Conservation (phyloP, 768 basidiomycete species). For the Macrolepiota dolichaula region DNA sequence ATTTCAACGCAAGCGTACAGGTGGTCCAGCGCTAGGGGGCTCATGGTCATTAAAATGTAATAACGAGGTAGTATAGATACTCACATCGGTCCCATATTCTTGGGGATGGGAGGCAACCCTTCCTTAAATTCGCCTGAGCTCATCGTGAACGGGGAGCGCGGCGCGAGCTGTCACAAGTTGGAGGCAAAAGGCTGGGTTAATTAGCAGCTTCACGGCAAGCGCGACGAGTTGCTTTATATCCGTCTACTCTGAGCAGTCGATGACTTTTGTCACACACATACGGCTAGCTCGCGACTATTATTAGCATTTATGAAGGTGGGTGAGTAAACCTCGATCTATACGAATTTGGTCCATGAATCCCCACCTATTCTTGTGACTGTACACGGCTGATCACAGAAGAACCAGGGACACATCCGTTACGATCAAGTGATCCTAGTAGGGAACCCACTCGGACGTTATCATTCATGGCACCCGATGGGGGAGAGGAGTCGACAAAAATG, state of each 20-base stretch:
- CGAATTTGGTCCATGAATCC: not conserved
- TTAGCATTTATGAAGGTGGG: not conserved
- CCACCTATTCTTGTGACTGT: not conserved
- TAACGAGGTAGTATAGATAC: not conserved
- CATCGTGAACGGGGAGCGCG: not conserved
- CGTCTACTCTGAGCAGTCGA: not conserved
- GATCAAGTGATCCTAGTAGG: not conserved
- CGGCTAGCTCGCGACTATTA: not conserved
- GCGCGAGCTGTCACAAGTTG: not conserved
- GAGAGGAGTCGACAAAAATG: not conserved
- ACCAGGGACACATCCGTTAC: not conserved
- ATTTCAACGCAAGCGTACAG: not conserved
- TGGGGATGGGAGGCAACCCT: not conserved
- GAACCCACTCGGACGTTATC: not conserved
- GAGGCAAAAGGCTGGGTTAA: not conserved
- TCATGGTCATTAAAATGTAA: not conserved
- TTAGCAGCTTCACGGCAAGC: not conserved
- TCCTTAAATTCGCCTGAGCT: not conserved
- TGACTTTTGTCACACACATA: not conserved
- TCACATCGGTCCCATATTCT: slow-evolving; percentile 5
- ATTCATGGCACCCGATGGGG: not conserved
- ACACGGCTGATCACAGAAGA: not conserved
- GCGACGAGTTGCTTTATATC: not conserved
- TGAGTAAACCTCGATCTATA: not conserved
- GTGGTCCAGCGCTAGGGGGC: not conserved